Base-by-base conservation (phyloP, 2,329 filamentous ascomycete species). In the Aspergillus sojae region DNA sequence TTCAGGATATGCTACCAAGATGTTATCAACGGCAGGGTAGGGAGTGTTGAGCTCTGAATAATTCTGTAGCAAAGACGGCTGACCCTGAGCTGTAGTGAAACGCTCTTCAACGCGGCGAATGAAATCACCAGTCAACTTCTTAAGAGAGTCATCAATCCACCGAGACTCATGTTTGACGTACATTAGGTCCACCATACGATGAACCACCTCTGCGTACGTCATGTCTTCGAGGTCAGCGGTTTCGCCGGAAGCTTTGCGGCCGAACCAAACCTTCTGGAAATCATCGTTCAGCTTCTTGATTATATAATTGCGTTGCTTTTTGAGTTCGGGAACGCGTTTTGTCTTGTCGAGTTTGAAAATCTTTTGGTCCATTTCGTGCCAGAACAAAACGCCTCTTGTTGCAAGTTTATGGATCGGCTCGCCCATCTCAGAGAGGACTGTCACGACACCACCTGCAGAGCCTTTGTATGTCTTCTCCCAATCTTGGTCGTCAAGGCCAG, bases 361-460 rank as follows among this genome's bases (percentile, higher is more conserved):
- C 82, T 96, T 97, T 79, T 96, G 88, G 75, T 99, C 95, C 93
- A 99, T 97, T 82, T 99, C 96, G 57, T 93, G 90, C 95, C 95
- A 99, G 84, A 99, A 97, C 60, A 88, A 84, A 55, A 99, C 94
- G 86, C 95, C 95, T 63, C 96, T 91, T 56, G 95, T 99, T 19
- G 95, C 96, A 64, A 99, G 88, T 84, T 99, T 99, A 84, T 99
- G 95, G 66, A 99, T 99, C 6, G 95, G 96, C 84, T 99, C 95
- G 53, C 95, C 96, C 96, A 99, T 99, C 81, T 99, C 95, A 1
- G 95, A 99, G 68, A 93, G 89, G 56, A 99, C 95, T 32, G 95
- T 99, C 72, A 99, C 94, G 67, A 99, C 89, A 77, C 95, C 95
- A 72, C 95, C 95, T 62, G 94, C 91, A 30, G 93, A 86, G 21